A percentile compares a stretch with the other conserved stretches of the same genome.
Conservation (phyloP, 202 grass and related monocot species). For the Panicum virgatum region DNA sequence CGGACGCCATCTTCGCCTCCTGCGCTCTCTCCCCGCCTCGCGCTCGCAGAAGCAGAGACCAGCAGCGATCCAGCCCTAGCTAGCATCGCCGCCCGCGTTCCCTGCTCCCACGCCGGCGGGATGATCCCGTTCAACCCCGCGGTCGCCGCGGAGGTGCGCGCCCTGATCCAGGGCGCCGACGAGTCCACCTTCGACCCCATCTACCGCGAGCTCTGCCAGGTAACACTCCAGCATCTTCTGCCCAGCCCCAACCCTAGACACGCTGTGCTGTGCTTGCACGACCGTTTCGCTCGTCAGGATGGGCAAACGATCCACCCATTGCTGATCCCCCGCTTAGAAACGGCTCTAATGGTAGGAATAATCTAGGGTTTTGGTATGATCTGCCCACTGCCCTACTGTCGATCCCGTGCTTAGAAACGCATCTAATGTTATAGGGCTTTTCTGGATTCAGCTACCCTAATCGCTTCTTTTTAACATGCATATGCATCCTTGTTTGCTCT, state of each 20-base stretch:
- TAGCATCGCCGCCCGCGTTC: neutral
- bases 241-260: neutral
- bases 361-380: conserved; percentile 19
- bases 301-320: neutral
- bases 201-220: conserved; percentile 78
- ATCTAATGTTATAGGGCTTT: neutral
- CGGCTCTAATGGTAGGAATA: neutral
- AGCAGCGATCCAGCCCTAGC: conserved; percentile 9
- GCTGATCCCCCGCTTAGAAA: neutral
- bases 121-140: conserved; percentile 66
- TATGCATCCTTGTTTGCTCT: conserved; percentile 9
- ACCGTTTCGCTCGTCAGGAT: conserved; percentile 2
- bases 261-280: neutral
- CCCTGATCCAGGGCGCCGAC: conserved; percentile 59
- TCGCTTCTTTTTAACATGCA: neutral
- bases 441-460: neutral
- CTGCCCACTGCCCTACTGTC: neutral
- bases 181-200: conserved; percentile 65
- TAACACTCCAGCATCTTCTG: conserved; percentile 17
- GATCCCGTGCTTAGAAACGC: neutral
- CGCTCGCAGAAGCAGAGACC: conserved; percentile 13
- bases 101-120: conserved; percentile 30
- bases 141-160: conserved; percentile 65
- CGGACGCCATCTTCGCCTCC: neutral
- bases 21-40: neutral